phyloP scores from a whole-genome alignment of 176 grass and related monocot genomes.

The Raddia distichophylla region DNA sequence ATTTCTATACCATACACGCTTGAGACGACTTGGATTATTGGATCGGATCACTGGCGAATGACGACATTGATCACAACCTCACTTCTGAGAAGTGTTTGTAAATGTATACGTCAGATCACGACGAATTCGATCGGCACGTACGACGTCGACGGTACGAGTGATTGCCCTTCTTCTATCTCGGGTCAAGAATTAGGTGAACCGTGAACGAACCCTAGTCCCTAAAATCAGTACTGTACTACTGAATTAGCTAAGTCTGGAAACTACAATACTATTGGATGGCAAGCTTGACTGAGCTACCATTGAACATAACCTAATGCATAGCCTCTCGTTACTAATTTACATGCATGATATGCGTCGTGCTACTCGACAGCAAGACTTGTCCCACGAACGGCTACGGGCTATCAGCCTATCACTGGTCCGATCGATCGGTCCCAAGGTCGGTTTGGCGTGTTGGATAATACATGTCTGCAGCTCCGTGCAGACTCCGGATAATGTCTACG shows the following conservation, averaged over 20 bases:
- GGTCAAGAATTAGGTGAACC: conserved; percentile 6
- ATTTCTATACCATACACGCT: too few relatives aligned
- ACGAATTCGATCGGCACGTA: too few relatives aligned
- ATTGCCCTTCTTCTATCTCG: conserved; percentile 20
- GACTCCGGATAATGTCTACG: too few relatives aligned
- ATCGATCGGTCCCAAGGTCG: not conserved
- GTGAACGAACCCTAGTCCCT: not conserved
- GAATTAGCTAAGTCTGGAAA: not conserved
- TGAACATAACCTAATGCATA: not conserved
- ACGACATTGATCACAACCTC: too few relatives aligned
- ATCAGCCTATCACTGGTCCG: not conserved
- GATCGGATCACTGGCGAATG: too few relatives aligned
- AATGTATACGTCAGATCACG: too few relatives aligned
- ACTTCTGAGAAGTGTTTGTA: too few relatives aligned
- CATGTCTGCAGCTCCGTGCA: too few relatives aligned
- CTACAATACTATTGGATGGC: not conserved
- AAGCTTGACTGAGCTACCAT: not conserved
- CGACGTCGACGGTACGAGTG: not conserved
- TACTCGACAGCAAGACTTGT: not conserved
- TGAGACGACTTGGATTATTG: too few relatives aligned
- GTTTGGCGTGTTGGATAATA: not conserved
- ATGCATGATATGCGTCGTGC: not conserved
- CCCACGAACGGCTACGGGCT: not conserved
- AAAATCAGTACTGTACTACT: too few relatives aligned
- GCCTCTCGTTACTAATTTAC: not conserved